Evolutionary conservation across 179 eudicot genomes (phyloP).

Genomic region (Pouteria campechiana): DNA sequence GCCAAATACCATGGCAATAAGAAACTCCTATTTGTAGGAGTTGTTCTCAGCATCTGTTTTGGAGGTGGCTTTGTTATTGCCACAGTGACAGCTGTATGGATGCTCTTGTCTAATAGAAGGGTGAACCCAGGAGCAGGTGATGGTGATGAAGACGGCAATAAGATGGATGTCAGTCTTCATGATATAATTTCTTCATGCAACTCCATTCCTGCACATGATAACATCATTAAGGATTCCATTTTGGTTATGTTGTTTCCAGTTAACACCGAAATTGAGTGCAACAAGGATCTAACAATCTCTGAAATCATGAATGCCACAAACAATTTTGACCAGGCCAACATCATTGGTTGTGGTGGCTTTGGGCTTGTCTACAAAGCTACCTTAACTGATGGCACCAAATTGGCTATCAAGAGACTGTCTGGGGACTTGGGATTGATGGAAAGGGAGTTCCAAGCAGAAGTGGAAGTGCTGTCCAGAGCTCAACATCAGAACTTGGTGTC

Average conservation of each 20-base stretch:
- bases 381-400: constrained; percentile 48
- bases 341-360: constrained; percentile 90
- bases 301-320: constrained; percentile 81
- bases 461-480: constrained; percentile 77
- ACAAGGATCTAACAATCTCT: constrained; percentile 52
- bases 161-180: too few species aligned
- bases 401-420: constrained; percentile 80
- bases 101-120: constrained; percentile 61
- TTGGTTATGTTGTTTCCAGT: constrained; percentile 55
- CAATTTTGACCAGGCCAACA: constrained; percentile 80
- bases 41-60: constrained; percentile 49
- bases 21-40: constrained; percentile 44
- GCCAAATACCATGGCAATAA: constrained; percentile 17
- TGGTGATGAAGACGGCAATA: constrained; percentile 26
- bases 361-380: constrained; percentile 91
- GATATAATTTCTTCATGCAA: constrained; percentile 31
- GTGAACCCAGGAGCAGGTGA: constrained; percentile 54
- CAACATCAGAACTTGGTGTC: constrained; percentile 78
- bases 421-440: constrained; percentile 93
- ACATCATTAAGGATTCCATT: constrained; percentile 45
- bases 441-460: constrained; percentile 90
- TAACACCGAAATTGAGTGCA: constrained; percentile 33
- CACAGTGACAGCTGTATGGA: constrained; percentile 35
- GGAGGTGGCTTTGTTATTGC: constrained; percentile 36
- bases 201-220: constrained; percentile 38